Percentiles rank a stretch among this genome's conserved stretches.
Conservation (phyloP, 2,329 filamentous ascomycete genomes). For the Fusarium sp. region DNA sequence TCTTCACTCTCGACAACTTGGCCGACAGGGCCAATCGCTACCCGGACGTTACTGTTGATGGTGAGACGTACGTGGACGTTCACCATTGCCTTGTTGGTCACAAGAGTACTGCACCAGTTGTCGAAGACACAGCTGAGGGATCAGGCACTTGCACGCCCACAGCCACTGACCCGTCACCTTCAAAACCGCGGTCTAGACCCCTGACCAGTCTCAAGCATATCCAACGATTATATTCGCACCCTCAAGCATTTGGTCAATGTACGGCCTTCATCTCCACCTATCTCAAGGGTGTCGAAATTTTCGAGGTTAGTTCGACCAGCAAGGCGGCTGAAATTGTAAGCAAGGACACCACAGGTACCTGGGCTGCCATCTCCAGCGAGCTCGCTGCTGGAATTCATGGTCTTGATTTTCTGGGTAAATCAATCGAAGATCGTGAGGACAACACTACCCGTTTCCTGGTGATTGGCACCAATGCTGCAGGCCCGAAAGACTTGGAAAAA, state of each 20-base stretch:
- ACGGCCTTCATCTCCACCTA: constrained; percentile 78
- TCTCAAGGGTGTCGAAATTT: constrained; percentile 81
- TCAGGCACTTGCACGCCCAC: constrained; percentile 68
- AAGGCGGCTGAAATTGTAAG: constrained; percentile 84
- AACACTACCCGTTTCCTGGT: constrained; percentile 88
- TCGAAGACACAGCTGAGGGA: constrained; percentile 52
- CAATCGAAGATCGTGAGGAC: constrained; percentile 80
- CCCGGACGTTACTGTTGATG: constrained; percentile 80
- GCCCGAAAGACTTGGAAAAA: constrained; percentile 48
- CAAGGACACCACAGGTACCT: constrained; percentile 70
- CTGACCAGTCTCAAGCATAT: constrained; percentile 72
- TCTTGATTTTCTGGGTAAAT: constrained; percentile 77
- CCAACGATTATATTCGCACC: constrained; percentile 88
- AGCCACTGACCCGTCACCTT: constrained; percentile 60
- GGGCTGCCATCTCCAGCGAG: constrained; percentile 83
- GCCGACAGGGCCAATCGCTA: constrained; percentile 79
- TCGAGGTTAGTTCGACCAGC: constrained; percentile 89
- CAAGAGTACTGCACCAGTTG: constrained; percentile 47
- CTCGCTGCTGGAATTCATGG: constrained; percentile 79
- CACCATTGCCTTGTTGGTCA: constrained; percentile 87
- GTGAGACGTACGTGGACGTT: constrained; percentile 88
- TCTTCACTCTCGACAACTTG: constrained; percentile 90
- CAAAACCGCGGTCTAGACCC: constrained; percentile 64
- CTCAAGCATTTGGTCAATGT: constrained; percentile 96
- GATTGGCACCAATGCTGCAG: constrained; percentile 60